phyloP scores from a whole-genome alignment of 1,284 basidiomycete genomes.

The Puccinia coronata region DNA sequence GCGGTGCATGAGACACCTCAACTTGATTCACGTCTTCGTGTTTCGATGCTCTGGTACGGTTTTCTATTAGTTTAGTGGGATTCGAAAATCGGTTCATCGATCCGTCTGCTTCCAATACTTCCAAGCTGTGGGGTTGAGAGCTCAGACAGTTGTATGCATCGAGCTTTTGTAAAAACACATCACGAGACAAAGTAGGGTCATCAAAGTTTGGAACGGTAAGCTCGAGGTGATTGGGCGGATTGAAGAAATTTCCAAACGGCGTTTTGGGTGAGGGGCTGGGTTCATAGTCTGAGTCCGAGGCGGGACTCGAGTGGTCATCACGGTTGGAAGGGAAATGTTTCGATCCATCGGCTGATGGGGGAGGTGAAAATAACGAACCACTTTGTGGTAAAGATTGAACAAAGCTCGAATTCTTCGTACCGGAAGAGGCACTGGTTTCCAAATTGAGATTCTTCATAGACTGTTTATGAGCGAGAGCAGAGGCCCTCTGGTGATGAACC shows the following conservation, averaged over 20 bases:
- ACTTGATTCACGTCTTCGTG: background rate
- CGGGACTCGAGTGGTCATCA: constrained; percentile 16
- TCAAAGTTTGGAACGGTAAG: background rate
- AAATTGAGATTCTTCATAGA: background rate
- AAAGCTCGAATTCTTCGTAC: background rate
- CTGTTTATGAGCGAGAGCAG: background rate
- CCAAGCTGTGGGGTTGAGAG: constrained; percentile 10
- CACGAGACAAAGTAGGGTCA: background rate
- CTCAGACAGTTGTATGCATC: background rate
- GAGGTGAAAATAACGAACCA: background rate
- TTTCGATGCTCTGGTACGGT: background rate
- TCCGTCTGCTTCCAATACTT: background rate
- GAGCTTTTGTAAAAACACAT: background rate
- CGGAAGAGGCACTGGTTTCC: background rate
- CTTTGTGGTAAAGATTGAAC: background rate
- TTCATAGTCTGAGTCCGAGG: constrained; percentile 17
- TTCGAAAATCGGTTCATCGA: background rate
- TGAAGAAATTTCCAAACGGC: constrained; percentile 17
- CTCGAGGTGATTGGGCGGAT: constrained; percentile 7
- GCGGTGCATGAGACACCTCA: background rate
- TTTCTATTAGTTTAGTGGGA: background rate
- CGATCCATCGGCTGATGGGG: background rate
- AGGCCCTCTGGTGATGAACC: background rate
- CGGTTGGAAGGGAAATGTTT: background rate
- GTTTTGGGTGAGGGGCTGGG: constrained; percentile 17